Base-by-base conservation (phyloP, 2,329 filamentous ascomycete species). In the Pseudohalonectria lignicola region DNA sequence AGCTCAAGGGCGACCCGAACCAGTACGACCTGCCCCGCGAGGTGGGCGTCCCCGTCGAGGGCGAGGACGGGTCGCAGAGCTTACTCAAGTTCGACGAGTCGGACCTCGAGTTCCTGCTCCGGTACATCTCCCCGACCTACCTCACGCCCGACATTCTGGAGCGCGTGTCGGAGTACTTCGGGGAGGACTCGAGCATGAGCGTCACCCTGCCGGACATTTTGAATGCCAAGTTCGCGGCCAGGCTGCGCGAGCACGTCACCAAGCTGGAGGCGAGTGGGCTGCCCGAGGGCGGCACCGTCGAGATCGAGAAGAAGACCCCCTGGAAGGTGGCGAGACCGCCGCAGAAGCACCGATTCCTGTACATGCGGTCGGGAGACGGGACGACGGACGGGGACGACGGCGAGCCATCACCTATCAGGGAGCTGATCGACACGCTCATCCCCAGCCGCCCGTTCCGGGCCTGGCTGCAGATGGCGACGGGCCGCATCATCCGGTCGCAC, bases 311-410 rank as follows among this genome's bases (percentile, higher is more conserved):
- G 33, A 62, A 62, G 44, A 73, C 66, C 31, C 61, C 63, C 0
- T 92, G 85, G 84, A 75, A 71, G 43, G 82, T 93, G 8, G 85
- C 92, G 6, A 74, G 76, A 23, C 92, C 92, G 29, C 92, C 92
- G 1, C 88, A 98, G 63, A 98, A 98, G 64, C 87, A 95, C 54
- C 84, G 88, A 12, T 98, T 82, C 57, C 67, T 94, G 2, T 98
- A 92, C 60, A 73, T 85, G 42, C 78, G 86, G 48, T 64, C 61
- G 47, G 67, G 52, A 36, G 59, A 61, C 16, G 33, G 30, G 15
- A 23, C 11, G 4, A 36, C 28, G 10, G n/a, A n/a, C 38, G 45
- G 59, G 34, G 44, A 58, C 41, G 48, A 62, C 36, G 46, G 52
- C 1, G 58, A 64, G 36, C 23, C 23, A 26, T 74, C 72, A 12